phyloP scores from a whole-genome alignment of 2,329 filamentous ascomycete genomes.

The Diaporthe velutina region DNA sequence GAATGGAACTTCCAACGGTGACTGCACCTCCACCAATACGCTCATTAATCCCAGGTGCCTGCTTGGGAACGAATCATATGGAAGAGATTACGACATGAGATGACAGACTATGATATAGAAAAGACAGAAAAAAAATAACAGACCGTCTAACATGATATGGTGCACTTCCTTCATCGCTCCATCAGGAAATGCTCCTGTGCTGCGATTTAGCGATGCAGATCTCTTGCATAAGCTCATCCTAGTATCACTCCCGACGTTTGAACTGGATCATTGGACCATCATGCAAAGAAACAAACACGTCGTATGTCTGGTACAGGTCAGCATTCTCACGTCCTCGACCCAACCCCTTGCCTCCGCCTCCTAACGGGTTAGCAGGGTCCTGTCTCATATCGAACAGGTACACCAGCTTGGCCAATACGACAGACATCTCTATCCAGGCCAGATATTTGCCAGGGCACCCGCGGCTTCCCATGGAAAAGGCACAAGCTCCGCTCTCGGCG shows the following conservation, averaged over 20 bases:
- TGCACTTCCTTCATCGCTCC: background rate
- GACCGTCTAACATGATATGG: background rate
- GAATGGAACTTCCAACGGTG: background rate
- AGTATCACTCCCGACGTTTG: background rate
- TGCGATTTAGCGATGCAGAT: background rate
- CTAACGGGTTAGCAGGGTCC: background rate
- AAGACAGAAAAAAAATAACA: background rate
- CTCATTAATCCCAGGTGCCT: background rate
- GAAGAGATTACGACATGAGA: background rate
- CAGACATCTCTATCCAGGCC: conserved; percentile 30
- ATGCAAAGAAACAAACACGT: conserved; percentile 17
- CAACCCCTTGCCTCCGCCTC: conserved; percentile 4
- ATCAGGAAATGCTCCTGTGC: background rate
- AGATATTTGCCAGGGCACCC: conserved; percentile 33
- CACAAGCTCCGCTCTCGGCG: conserved; percentile 6
- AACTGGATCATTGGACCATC: conserved; percentile 29
- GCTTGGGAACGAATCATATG: background rate
- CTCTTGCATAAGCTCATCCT: background rate
- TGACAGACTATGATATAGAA: background rate
- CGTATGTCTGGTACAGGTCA: conserved; percentile 14
- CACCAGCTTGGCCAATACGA: conserved; percentile 23
- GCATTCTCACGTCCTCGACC: conserved; percentile 7
- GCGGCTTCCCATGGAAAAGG: conserved; percentile 28
- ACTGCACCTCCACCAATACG: background rate
- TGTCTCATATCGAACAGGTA: conserved; percentile 24